These are phyloP conservation scores for Auricularia sp. DNA, from an alignment of 768 basidiomycete species.

Conservation along the genomic window DNA sequence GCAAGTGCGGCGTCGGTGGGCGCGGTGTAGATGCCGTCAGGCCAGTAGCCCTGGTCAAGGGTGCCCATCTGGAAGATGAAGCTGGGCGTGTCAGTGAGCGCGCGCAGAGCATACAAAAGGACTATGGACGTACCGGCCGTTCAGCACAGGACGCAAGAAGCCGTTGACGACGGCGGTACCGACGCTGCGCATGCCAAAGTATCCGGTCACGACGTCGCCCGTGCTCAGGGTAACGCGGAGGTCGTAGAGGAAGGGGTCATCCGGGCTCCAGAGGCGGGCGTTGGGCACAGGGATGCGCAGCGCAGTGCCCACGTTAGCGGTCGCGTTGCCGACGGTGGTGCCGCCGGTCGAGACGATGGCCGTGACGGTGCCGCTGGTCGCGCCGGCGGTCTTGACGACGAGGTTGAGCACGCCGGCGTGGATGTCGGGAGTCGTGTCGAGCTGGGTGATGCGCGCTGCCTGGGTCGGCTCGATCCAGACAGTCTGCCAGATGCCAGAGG, in stretches of 20 bases:
- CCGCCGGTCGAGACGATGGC: background rate
- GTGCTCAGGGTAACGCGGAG: background rate
- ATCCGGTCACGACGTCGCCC: background rate
- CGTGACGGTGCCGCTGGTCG: background rate
- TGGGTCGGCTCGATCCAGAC: background rate
- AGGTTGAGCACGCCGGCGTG: background rate
- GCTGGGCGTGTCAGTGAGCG: background rate
- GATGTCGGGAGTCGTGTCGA: background rate
- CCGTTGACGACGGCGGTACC: conserved; percentile 1
- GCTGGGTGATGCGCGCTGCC: background rate
- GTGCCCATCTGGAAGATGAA: conserved; percentile 1
- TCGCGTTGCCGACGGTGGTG: background rate
- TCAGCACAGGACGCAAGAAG: background rate
- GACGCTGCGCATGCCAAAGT: conserved; percentile 1
- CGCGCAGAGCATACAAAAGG: background rate
- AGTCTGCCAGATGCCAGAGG: background rate
- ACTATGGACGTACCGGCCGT: background rate
- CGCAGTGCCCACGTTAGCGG: background rate
- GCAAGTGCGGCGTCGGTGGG: background rate
- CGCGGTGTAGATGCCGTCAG: background rate
- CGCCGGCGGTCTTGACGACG: background rate
- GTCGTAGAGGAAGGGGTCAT: background rate
- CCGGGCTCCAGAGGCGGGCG: background rate
- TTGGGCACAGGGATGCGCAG: background rate
- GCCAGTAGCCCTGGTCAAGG: background rate